phyloP scores from a whole-genome alignment of 371 early-diverging fungal genomes.

The Rozella allomycis region DNA sequence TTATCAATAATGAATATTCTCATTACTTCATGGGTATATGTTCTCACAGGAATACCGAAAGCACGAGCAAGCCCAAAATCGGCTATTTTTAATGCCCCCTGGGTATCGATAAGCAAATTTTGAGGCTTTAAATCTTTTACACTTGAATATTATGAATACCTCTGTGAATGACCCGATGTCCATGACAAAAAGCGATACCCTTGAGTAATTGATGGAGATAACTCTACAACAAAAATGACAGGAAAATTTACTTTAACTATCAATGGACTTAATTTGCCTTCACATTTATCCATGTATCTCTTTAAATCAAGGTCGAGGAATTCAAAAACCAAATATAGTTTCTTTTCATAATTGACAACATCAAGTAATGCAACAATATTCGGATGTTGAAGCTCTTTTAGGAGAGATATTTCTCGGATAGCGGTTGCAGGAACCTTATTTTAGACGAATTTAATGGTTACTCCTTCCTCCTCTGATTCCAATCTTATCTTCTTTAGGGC shows the following conservation, averaged over 20 bases:
- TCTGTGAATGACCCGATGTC: constrained; percentile 68
- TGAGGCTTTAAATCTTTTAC: constrained; percentile 62
- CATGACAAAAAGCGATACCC: constrained; percentile 68
- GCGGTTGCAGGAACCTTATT: constrained; percentile 41
- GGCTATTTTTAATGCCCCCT: constrained; percentile 67
- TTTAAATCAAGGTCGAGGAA: constrained; percentile 87
- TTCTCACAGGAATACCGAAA: constrained; percentile 64
- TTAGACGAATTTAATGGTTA: no score
- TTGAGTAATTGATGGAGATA: constrained; percentile 65
- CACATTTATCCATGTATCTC: constrained; percentile 63
- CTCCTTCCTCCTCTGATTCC: constrained; percentile 79
- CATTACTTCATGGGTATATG: constrained; percentile 74
- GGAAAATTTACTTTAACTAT: constrained; percentile 39
- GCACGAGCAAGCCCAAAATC: constrained; percentile 87
- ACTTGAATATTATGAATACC: constrained; percentile 2
- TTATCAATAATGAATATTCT: constrained; percentile 2
- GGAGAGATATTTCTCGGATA: constrained; percentile 87
- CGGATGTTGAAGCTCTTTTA: constrained; percentile 82
- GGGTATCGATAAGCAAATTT: constrained; percentile 64
- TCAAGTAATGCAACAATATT: constrained; percentile 74
- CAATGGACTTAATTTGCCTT: constrained; percentile 26
- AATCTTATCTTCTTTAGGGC: constrained; percentile 88
- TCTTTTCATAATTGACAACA: constrained; percentile 66
- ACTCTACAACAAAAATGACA: constrained; percentile 32
- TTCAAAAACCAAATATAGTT: constrained; percentile 91